phyloP scores from a whole-genome alignment of 306 rosid species.

The Lotus japonicus region DNA sequence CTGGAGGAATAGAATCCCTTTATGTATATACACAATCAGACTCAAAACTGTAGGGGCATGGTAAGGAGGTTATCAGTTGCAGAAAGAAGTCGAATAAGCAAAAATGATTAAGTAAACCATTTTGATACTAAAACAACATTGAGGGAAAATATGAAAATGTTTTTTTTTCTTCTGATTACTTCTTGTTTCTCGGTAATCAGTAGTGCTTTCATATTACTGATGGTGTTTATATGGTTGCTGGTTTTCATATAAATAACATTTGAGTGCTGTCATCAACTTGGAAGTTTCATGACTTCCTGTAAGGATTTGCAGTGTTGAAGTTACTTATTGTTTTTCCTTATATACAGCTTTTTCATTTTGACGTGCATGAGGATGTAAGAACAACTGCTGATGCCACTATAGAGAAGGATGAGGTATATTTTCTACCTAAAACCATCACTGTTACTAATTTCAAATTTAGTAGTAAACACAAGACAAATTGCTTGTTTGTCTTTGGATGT shows the following conservation, averaged over 20 bases:
- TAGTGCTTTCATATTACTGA: neutral
- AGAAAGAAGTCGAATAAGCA: neutral
- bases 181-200: neutral
- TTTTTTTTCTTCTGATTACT: no score
- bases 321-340: constrained; percentile 1
- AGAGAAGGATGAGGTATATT: constrained; percentile 90
- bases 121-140: no score
- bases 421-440: neutral
- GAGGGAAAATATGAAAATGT: no score
- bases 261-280: constrained; percentile 4
- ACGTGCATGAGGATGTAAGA: constrained; percentile 91
- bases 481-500: neutral
- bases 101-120: neutral
- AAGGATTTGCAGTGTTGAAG: constrained; percentile 2
- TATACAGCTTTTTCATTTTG: constrained; percentile 86
- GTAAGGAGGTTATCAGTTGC: neutral
- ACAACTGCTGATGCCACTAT: constrained; percentile 95
- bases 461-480: neutral
- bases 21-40: neutral
- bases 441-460: neutral
- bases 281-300: neutral
- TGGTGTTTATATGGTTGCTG: neutral
- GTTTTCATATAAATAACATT: neutral
- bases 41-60: neutral
- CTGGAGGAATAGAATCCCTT: neutral